Percentiles rank a stretch among this genome's conserved stretches.
Evolutionary conservation across 441 rosid genomes (phyloP).

Genomic region (Adansonia gregorii): DNA sequence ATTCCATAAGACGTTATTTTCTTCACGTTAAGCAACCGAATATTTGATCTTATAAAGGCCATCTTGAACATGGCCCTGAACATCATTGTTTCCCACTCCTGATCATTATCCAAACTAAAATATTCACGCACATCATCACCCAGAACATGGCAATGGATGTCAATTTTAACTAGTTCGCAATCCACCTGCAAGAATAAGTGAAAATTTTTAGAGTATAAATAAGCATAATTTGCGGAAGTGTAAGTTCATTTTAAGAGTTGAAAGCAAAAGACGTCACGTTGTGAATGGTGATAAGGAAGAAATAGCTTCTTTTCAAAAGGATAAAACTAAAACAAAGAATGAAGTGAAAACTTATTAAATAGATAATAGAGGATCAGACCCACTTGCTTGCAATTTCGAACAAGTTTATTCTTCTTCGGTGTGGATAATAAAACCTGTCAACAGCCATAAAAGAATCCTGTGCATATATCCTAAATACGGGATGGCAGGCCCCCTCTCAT

Average conservation of each 20-base stretch:
- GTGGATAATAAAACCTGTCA: constrained; percentile 72
- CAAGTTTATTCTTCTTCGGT: constrained; percentile 64
- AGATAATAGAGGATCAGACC: constrained; percentile 17
- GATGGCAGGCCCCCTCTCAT: constrained; percentile 78
- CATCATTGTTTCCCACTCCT: constrained; percentile 75
- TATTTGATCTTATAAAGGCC: constrained; percentile 78
- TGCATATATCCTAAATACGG: constrained; percentile 80
- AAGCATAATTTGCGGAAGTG: neutral
- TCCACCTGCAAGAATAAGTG: constrained; percentile 65
- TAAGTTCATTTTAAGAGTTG: neutral
- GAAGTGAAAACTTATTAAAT: neutral
- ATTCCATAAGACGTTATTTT: constrained; percentile 80
- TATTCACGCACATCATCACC: constrained; percentile 95
- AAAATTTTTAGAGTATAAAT: constrained; percentile 29
- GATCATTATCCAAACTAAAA: constrained; percentile 60
- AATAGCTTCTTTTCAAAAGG: neutral
- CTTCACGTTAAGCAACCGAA: constrained; percentile 72
- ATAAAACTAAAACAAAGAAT: neutral
- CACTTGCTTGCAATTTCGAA: constrained; percentile 78
- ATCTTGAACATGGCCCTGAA: constrained; percentile 89
- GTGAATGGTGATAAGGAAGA: neutral
- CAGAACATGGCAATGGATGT: constrained; percentile 76
- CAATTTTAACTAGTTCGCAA: constrained; percentile 70
- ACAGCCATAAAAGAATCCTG: constrained; percentile 70
- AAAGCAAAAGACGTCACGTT: neutral